Percentiles rank a stretch among this genome's conserved stretches.
Evolutionary conservation across 1,139 yeast species (phyloP).

Genomic region (Sugiyamaella sp.): DNA sequence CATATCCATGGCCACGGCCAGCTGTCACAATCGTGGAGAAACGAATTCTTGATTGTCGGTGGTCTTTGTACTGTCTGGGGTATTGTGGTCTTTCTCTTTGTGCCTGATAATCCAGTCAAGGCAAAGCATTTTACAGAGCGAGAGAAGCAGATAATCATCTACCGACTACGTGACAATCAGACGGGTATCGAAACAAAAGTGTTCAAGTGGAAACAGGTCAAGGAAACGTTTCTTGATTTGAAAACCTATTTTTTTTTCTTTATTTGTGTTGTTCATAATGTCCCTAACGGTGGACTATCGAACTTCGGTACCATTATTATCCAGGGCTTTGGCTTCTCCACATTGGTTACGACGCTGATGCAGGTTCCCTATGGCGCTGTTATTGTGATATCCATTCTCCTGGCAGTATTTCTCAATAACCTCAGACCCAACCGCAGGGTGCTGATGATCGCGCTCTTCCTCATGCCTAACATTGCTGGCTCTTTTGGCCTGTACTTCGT

Average conservation of each 20-base stretch:
- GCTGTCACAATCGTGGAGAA: conserved; percentile 41
- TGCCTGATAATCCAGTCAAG: conserved; percentile 58
- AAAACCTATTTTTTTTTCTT: conserved; percentile 52
- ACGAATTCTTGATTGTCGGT: conserved; percentile 45
- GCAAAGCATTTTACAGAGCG: conserved; percentile 56
- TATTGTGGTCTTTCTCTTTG: conserved; percentile 46
- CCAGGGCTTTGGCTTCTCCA: conserved; percentile 37
- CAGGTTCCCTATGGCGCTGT: conserved; percentile 37
- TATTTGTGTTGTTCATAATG: conserved; percentile 48
- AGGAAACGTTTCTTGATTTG: conserved; percentile 45
- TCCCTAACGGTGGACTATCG: conserved; percentile 54
- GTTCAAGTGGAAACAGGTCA: conserved; percentile 55
- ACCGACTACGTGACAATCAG: conserved; percentile 52
- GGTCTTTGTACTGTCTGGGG: conserved; percentile 50
- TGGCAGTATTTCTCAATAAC: conserved; percentile 29
- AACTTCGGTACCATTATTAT: conserved; percentile 40
- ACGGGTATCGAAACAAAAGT: conserved; percentile 56
- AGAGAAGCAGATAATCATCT: conserved; percentile 57
- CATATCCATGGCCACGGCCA: conserved; percentile 46
- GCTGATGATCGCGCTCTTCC: conserved; percentile 26
- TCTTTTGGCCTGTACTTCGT: conserved; percentile 35
- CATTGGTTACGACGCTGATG: conserved; percentile 33
- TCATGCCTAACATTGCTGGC: conserved; percentile 35
- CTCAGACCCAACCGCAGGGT: conserved; percentile 25
- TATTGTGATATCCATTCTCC: conserved; percentile 29